Evolutionary conservation across 2,329 filamentous ascomycete genomes (phyloP), one percentile per base, ranked within the genome.

Genomic region (Aspergillus unguis): DNA sequence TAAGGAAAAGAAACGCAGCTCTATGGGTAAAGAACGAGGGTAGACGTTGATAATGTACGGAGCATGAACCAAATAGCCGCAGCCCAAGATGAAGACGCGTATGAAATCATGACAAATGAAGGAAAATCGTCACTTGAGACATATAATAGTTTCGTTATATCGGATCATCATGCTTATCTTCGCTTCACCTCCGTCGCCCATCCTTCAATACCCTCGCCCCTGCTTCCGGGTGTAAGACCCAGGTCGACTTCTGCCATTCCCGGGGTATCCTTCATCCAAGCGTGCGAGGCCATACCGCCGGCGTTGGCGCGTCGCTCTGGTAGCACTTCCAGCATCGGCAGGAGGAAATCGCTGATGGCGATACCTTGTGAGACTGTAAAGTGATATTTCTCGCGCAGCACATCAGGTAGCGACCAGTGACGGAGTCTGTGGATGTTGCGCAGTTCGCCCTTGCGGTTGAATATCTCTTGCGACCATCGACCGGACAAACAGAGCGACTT

Each of bases 391-490:
- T 99, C 94, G 55, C 87, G 84, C 31, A 99, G 79, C 1, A 99
- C 94, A 65, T 97, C 92, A 0, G 92, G 85, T 5, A 99, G 78
- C 0, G 92, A 91, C 94, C 94, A 99, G 74, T 97, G 92, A 48
- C 94, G 88, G 58, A 99, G 81, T 41, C 94, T 85, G 72, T 97
- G 94, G 64, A 99, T 99, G 75, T 99, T 97, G 53, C 94, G 89
- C 35, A 99, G 82, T 71, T 99, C 94, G 62, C 94, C 94, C 60
- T 96, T 95, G 61, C 94, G 85, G 71, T 96, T 97, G 79, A 99
- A 99, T 58, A 99, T 99, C 71, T 97, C 94, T 72, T 96, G 92
- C 10, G 87, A 92, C 94, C 94, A 97, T 74, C 96, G 96, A 47
- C 94, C 94, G 1, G 88, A 87, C 50, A 96, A 82, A 72, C 90